These are phyloP conservation scores for Neurospora crassa DNA, from an alignment of 2,329 filamentous ascomycete species.

Conservation along the genomic window DNA sequence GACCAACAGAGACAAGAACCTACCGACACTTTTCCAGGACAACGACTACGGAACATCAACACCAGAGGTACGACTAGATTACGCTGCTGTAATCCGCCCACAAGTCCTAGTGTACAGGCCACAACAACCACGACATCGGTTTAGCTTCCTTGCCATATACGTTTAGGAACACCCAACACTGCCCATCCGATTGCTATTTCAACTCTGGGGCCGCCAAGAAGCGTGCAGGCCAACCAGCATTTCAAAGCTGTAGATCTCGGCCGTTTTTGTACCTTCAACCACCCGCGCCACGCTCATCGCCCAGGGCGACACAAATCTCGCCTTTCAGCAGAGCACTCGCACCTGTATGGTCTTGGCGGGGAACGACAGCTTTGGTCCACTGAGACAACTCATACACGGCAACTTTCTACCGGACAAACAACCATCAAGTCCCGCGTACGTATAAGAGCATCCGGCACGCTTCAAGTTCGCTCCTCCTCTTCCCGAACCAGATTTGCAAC, in stretches of 20 bases:
- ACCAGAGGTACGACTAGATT: background rate
- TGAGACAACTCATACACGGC: conserved; percentile 8
- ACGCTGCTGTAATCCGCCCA: background rate
- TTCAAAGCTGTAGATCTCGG: conserved; percentile 18
- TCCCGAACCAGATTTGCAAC: background rate
- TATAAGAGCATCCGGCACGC: background rate
- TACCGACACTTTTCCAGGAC: background rate
- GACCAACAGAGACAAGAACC: background rate
- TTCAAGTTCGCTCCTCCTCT: background rate
- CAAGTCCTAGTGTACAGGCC: background rate
- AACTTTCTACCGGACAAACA: background rate
- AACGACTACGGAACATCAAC: background rate
- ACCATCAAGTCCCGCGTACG: background rate
- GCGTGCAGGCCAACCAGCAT: conserved; percentile 12
- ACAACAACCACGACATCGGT: background rate
- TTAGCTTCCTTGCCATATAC: background rate
- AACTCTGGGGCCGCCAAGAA: conserved; percentile 12
- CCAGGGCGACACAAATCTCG: conserved; percentile 19
- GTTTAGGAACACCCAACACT: background rate
- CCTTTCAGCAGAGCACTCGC: conserved; percentile 6
- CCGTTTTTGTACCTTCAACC: conserved; percentile 13
- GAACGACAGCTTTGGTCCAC: conserved; percentile 12
- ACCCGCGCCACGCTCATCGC: conserved; percentile 14
- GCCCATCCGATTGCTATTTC: background rate
- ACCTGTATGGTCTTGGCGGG: conserved; percentile 14